Conservation (phyloP, 2,329 filamentous ascomycete genomes). For the Celoporthe dispersa region DNA sequence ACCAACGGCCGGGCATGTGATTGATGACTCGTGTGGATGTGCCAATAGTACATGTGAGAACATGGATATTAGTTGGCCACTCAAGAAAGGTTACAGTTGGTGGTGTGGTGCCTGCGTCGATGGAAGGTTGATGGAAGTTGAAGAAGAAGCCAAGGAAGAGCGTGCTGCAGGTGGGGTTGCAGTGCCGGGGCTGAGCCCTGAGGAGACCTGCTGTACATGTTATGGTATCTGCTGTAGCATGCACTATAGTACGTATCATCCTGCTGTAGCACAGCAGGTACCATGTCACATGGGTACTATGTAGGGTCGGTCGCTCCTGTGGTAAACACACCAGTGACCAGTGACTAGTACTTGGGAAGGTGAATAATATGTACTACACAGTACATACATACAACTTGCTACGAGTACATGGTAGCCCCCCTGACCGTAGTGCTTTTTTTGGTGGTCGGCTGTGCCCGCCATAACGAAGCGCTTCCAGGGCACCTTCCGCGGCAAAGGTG, state of each 20-base stretch:
- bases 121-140: conserved; percentile 1
- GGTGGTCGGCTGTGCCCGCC: background rate
- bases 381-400: too few species aligned
- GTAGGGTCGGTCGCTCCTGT: background rate
- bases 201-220: background rate
- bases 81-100: background rate
- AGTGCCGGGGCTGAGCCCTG: background rate
- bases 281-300: too few species aligned
- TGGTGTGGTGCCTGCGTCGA: background rate
- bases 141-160: background rate
- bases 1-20: background rate
- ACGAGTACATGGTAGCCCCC: too few species aligned
- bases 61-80: background rate
- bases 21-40: background rate
- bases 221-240: too few species aligned
- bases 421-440: background rate
- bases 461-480: background rate
- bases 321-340: too few species aligned
- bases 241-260: too few species aligned
- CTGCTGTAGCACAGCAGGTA: too few species aligned
- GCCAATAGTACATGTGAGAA: background rate
- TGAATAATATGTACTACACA: too few species aligned
- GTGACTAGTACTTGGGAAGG: too few species aligned
- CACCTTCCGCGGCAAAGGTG: background rate
- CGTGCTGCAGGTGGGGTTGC: background rate